Evolutionary conservation across 2,329 filamentous ascomycete genomes (phyloP).

Genomic region (Botryotinia convoluta): DNA sequence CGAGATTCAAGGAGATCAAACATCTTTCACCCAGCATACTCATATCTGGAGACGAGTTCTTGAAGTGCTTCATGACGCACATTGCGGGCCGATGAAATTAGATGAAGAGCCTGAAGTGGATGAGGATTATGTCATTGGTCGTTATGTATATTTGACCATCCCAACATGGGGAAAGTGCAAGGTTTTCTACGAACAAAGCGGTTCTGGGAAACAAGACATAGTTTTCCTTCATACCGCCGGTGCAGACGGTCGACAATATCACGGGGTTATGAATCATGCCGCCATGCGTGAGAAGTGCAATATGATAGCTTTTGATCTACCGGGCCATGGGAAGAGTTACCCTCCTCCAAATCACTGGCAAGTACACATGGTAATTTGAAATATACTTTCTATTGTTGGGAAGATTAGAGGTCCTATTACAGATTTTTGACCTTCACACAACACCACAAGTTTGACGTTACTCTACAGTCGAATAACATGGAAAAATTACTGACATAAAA

Average conservation of each 20-base stretch:
- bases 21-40: slow-evolving; percentile 41
- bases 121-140: slow-evolving; percentile 47
- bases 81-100: slow-evolving; percentile 45
- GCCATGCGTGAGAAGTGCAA: slow-evolving; percentile 47
- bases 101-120: slow-evolving; percentile 41
- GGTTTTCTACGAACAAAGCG: slow-evolving; percentile 49
- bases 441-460: background rate
- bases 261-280: slow-evolving; percentile 50
- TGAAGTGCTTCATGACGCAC: slow-evolving; percentile 47
- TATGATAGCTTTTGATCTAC: slow-evolving; percentile 51
- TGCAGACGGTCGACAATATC: slow-evolving; percentile 49
- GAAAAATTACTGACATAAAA: background rate
- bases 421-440: background rate
- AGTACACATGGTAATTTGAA: background rate
- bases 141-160: slow-evolving; percentile 46
- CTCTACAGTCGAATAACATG: background rate
- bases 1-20: slow-evolving; percentile 46
- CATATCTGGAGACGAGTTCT: slow-evolving; percentile 49
- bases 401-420: too few relatives aligned
- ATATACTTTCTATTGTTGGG: background rate
- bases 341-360: slow-evolving; percentile 42
- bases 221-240: slow-evolving; percentile 47
- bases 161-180: slow-evolving; percentile 50
- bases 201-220: slow-evolving; percentile 47
- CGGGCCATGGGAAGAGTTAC: slow-evolving; percentile 49